A percentile compares a stretch with the other conserved stretches of the same genome.
phyloP scores from a whole-genome alignment of 371 early-diverging fungal species.

The Mortierella sp. region DNA sequence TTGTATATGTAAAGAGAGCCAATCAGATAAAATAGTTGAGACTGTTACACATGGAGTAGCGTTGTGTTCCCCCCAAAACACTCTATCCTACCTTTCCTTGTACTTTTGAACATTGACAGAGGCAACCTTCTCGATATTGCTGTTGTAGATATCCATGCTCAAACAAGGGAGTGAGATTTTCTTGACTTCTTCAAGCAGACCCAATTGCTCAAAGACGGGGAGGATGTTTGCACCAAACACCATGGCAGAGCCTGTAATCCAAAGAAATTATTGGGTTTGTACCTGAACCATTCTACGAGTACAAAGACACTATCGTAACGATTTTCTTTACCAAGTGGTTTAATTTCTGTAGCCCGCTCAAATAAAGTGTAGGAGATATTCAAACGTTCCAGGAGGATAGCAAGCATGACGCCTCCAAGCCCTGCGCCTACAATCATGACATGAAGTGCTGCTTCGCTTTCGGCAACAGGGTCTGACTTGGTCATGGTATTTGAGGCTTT shows the following conservation, averaged over 20 bases:
- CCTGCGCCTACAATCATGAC: slow-evolving; percentile 37
- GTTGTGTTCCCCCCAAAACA: neutral
- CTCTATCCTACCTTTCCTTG: slow-evolving; percentile 6
- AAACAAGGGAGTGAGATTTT: slow-evolving; percentile 24
- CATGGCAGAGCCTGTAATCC: slow-evolving; percentile 28
- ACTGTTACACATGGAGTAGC: neutral
- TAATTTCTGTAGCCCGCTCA: slow-evolving; percentile 10
- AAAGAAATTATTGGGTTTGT: too few relatives aligned
- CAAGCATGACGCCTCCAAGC: slow-evolving; percentile 28
- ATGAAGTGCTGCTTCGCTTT: neutral
- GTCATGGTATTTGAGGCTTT: neutral
- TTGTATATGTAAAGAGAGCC: neutral
- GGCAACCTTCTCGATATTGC: neutral
- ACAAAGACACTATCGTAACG: neutral
- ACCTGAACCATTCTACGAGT: too few relatives aligned
- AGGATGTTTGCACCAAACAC: slow-evolving; percentile 34
- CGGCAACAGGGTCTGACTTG: neutral
- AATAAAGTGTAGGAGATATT: slow-evolving; percentile 6
- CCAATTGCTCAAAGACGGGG: slow-evolving; percentile 37
- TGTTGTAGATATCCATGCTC: slow-evolving; percentile 20
- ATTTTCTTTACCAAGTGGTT: slow-evolving; percentile 14
- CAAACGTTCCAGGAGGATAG: slow-evolving; percentile 23
- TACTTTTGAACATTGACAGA: slow-evolving; percentile 5
- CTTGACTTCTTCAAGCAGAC: slow-evolving; percentile 19
- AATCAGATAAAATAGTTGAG: neutral